Conservation (phyloP, 2,329 filamentous ascomycete species). For the Sclerotinia minor region DNA sequence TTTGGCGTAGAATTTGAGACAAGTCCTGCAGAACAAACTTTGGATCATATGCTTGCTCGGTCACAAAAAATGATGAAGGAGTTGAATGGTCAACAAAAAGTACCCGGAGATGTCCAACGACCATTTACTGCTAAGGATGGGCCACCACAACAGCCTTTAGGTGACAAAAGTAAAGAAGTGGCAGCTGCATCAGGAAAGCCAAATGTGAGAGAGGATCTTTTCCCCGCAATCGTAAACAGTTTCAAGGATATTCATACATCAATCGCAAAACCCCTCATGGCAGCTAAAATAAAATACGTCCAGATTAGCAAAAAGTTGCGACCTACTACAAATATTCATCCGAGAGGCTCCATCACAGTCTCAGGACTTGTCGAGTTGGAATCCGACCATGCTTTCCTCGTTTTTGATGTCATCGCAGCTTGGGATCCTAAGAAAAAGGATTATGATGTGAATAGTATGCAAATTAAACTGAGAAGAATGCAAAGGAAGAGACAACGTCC, state of each 20-base stretch:
- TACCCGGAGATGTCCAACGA: conserved; percentile 12
- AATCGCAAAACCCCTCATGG: conserved; percentile 34
- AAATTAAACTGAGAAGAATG: conserved; percentile 48
- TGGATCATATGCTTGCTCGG: conserved; percentile 30
- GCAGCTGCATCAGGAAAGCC: conserved; percentile 17
- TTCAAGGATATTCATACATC: conserved; percentile 30
- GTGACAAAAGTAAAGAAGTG: conserved; percentile 28
- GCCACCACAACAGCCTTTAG: conserved; percentile 26
- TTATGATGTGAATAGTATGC: conserved; percentile 41
- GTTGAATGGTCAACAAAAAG: conserved; percentile 3
- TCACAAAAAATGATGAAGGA: conserved; percentile 16
- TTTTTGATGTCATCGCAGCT: conserved; percentile 54
- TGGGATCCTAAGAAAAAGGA: conserved; percentile 57
- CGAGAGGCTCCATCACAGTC: conserved; percentile 53
- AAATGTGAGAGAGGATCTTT: not conserved
- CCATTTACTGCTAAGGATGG: conserved; percentile 31
- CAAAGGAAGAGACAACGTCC: conserved; percentile 46
- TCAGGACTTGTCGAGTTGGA: conserved; percentile 57
- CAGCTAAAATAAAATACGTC: conserved; percentile 37
- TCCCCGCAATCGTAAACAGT: not conserved
- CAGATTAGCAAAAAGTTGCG: conserved; percentile 48
- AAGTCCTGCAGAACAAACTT: conserved; percentile 28
- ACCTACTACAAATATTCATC: conserved; percentile 47
- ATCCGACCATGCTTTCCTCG: conserved; percentile 49
- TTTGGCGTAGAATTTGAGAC: conserved; percentile 47